phyloP scores from a whole-genome alignment of 345 rosid genomes.

The Euphorbia pulcherrima region DNA sequence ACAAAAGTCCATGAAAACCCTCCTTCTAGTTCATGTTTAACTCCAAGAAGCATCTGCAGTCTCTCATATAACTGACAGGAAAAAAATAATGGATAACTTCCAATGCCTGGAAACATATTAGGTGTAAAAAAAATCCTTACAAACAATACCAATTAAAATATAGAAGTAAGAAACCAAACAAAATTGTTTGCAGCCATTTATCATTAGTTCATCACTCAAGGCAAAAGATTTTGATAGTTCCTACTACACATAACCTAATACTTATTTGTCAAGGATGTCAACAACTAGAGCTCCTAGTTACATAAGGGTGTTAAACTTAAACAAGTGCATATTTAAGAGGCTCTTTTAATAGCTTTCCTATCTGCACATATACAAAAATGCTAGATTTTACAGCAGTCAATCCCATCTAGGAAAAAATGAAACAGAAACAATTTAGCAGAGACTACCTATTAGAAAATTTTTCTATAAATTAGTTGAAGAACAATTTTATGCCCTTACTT shows the following conservation, averaged over 20 bases:
- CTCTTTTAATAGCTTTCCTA: not conserved
- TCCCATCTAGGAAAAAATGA: not conserved
- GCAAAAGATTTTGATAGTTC: not conserved
- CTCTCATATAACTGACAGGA: constrained; percentile 49
- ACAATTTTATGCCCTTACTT: not conserved
- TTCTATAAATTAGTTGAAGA: not conserved
- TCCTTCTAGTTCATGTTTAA: constrained; percentile 67
- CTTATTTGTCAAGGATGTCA: not conserved
- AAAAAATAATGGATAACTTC: not conserved
- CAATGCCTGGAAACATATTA: not conserved
- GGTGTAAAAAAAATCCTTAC: not conserved
- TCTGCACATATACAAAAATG: not conserved
- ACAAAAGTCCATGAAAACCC: constrained; percentile 85
- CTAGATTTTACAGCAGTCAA: not conserved
- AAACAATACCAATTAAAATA: not conserved
- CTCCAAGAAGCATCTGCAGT: constrained; percentile 67
- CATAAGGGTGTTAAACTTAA: not conserved
- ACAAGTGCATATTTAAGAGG: not conserved
- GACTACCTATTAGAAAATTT: not conserved
- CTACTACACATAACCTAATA: not conserved
- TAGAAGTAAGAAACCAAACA: not conserved
- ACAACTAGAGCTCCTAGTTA: not conserved
- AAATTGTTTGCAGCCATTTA: not conserved
- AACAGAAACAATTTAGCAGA: not conserved
- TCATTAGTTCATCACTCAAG: not conserved